Evolutionary conservation across 2,329 filamentous ascomycete genomes (phyloP), one percentile per base, ranked within the genome.

Genomic region (Pestalotiopsis sp.): DNA sequence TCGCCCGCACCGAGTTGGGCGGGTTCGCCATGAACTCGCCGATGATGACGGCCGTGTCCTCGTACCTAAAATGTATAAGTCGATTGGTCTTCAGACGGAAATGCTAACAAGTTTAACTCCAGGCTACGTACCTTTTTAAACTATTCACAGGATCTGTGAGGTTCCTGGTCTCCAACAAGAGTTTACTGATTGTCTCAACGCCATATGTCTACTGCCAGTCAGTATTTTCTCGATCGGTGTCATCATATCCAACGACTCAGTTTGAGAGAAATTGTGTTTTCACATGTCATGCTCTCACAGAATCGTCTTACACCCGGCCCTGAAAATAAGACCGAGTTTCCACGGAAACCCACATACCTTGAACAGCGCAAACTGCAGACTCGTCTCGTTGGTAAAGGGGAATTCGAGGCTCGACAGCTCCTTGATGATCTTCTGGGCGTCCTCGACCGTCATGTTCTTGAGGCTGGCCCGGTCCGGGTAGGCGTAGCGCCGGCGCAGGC

Each of bases 1-100:
- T 76, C 31, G 76, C 72, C 27, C 80, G 78, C 41, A 74, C 73
- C 0, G 80, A 79, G 23, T 75, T 76, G 1, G 80, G 81, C 41
- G 80, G 74, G 75, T 81, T 78, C 17, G 75, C 63, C 60, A 76
- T 67, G 69, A 76, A 76, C 67, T 79, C 77, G 70, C 72, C 72
- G 55, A 79, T 79, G 5, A 79, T 36, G 36, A 72, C 69, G 5
- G 68, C 74, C 3, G 77, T 79, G 71, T 79, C 77, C 70, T 78
- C 76, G 57, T 76, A 79, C 70, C 77, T 78, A 1, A 2, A 55
- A 13, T 25, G 45, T 62, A 11, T 14, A 38, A 12, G 38, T 60
- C 27, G 12, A 1, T 20, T 27, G 27, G 27, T 27, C 4, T 5
- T 5, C 3, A 27, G 3, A 27, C 27, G 13, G 20, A 1, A 17